Evolutionary conservation across 129 eudicot species (phyloP), one percentile per base, ranked within the genome.

Genomic region (Ambrosia trifida): DNA sequence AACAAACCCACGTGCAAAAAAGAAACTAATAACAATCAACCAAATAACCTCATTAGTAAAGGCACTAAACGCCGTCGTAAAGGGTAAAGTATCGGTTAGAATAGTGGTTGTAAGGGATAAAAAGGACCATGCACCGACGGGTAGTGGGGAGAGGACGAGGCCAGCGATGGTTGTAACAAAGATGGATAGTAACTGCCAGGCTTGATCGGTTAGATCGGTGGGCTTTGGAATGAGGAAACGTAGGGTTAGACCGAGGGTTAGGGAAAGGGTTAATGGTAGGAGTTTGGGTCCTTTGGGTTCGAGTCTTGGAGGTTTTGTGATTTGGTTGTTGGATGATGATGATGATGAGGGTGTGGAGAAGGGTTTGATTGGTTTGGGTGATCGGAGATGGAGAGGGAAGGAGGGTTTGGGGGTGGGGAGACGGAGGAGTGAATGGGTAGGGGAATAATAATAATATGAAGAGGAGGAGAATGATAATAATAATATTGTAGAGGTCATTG

Each of bases 81-180:
- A 91, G 0, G 81, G 63, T 7, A 86, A 76, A 8, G 96, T 91
- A n/a, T 69, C 76, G 16, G 97, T 84, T 2, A 91, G 43, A 35
- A 91, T 49, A 2, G 92, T 18, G 4, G 82, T 51, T 49, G 97
- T 91, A 28, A 91, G 80, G 28, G 88, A 88, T 7, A 88, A 61
- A 53, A 91, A 91, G 9, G 96, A 90, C 97, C 96, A 91, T 2
- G 96, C 97, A 41, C 97, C 97, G n/a, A 91, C 97, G 4, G 96
- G 97, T 2, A 91, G 69, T 0, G 97, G 97, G 19, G 88, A 84
- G 40, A 91, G 77, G 28, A 91, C 85, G 18, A 91, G 83, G 2
- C 97, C 97, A 3, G 90, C 76, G 67, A 88, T 80, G 57, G 97
- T 91, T 74, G 96, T 84, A 33, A 91, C 81, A 62, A 91, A 91